Base-by-base conservation (phyloP, 2,329 filamentous ascomycete species). In the Fusarium keratoplasticum region DNA sequence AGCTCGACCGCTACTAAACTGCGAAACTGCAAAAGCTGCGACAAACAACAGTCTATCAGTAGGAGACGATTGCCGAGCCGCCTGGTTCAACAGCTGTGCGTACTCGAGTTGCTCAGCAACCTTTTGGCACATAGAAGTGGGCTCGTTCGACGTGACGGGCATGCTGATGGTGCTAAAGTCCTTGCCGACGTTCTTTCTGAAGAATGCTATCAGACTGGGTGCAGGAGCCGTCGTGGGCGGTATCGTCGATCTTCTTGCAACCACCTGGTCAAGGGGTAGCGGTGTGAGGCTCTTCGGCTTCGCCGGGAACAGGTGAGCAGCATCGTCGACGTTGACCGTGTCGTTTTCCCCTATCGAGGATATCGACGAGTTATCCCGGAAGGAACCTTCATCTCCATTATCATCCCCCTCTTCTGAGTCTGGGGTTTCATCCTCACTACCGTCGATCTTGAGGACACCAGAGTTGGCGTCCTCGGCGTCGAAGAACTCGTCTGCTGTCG, bases 171-270 rank as follows among this genome's bases (percentile, higher is more conserved):
- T 97, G 69, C 95, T 98, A 58, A 99, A 87, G 82, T 99, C 96
- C 83, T 99, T 99, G 80, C 96, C 96, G 11, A 98, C 96, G 77
- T 99, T 99, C 83, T 98, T 99, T 76, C 96, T 92, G 35, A 98
- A 88, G 81, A 98, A 98, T 0, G 94, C 94, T 75, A 99, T 98
- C 62, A 99, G 86, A 81, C 95, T 98, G 0, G 96, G 96, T 0
- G 96, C 96, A 66, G 91, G 86, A 16, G 95, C 91, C 31, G 92
- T 95, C 8, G 95, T 91, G 2, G 93, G 87, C 4, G 91, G 88
- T 18, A 99, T 90, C 0, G 90, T 92, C 8, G 85, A 87, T 66
- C 96, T 90, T 36, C 96, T 91, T 42, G 87, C 83, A 4, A 97
- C 87, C 0, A 84, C 77, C 33, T 90, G 87, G 6, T 89, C 87